Evolutionary conservation across 2,329 filamentous ascomycete genomes (phyloP), one percentile per base, ranked within the genome.

Genomic region (Monosporascus sp.): DNA sequence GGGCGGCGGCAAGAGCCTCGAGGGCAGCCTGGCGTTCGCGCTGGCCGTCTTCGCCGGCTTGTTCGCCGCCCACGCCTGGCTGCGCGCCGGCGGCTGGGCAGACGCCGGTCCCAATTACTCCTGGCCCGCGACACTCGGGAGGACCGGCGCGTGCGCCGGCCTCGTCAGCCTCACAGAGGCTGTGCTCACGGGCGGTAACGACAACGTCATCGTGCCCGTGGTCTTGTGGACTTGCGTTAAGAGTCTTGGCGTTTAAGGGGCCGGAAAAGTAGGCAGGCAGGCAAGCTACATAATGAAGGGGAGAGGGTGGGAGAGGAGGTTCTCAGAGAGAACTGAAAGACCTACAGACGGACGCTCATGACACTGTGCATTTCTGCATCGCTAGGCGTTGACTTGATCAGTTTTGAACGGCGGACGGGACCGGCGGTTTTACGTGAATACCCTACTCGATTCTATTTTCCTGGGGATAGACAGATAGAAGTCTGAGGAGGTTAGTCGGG

Each of bases 181-280:
- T 25, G 93, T 97, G 47, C 74, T 99, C 58, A 97, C 94, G 15
- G 94, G 94, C 2, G 94, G 93, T 31, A 99, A 99, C 70, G 94
- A 99, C 77, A 99, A 99, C 76, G 94, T 99, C 18, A 86, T 97
- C 58, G 93, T 97, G 58, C 94, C 94, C 4, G 84, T 99, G 53
- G 85, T 96, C 49, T 73, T 99, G 55, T 99, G 94, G 94, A 81
- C 92, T 54, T 85, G 96, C 63, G 91, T 96, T 39, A 88, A 93
- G 71, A 90, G 89, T 20, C 70, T 93, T 55, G 80, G 80, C 51
- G 65, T 86, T 58, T 86, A 72, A 34, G 45, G 39, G 5, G 51
- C 20, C 27, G 47, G 17, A 22, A 14, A 7, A 18, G 51, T 11
- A 14, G 31, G 31, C 31, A 34, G 31, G 2, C 31, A 2, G 31